Evolutionary conservation across 2,329 filamentous ascomycete genomes (phyloP), one percentile per base, ranked within the genome.

Genomic region (Colletotrichum orbiculare): DNA sequence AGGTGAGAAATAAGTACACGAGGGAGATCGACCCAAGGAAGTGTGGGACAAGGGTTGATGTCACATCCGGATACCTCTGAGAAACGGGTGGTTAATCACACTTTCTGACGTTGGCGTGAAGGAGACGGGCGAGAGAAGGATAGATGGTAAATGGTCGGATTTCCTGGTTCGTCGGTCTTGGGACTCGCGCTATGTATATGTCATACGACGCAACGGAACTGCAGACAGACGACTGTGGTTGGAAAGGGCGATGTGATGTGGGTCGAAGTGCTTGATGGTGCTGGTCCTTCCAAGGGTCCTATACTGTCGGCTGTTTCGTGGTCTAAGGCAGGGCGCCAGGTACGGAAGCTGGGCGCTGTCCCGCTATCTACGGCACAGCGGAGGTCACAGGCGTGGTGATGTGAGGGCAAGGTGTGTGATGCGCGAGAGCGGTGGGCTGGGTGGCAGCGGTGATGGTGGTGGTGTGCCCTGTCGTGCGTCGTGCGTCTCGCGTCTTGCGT

Each of bases 161-260:
- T 49, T 11, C 50, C 12, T 38, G 55, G 9, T n/a, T 48, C 37
- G 12, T 49, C 45, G 15, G 57, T 48, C 52, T 61, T 52, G 62
- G 62, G 57, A 43, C 42, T n/a, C 37, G 57, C 45, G 50, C 37
- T 62, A 56, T 62, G 62, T 65, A 61, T 65, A 47, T 65, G 58
- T 53, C 58, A 62, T 65, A 62, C 58, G 52, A 61, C 41, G 25
- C 50, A 45, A 48, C 43, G 25, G 25, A 5, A 25, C 25, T 25
- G 45, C 59, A 42, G 10, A 25, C 34, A 17, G 15, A 48, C 38
- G 50, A 61, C 42, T 34, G 42, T 41, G 45, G 11, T 17, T 37
- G 34, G 39, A 47, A 54, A 49, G 59, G 57, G 13, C 48, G 48
- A 50, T 38, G 34, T 25, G 35, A 15, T 46, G 43, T 25, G 25